Conservation (phyloP, 1,139 yeast species). For the Scheffersomyces illinoinensis region DNA sequence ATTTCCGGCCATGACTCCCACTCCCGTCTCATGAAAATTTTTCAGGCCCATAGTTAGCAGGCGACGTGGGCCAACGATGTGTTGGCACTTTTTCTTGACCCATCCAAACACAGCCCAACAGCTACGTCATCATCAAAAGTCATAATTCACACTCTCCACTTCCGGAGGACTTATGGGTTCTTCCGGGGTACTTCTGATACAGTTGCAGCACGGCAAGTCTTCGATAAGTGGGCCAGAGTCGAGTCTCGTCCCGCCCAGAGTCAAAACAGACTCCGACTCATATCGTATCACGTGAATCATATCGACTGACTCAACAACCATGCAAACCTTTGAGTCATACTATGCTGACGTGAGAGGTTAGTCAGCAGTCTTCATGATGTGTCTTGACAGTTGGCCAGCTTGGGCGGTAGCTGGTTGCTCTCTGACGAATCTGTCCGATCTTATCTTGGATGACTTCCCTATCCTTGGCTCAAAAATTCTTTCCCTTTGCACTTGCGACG, state of each 20-base stretch:
- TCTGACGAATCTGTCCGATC: background rate
- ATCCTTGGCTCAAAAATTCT: background rate
- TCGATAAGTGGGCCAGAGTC: background rate
- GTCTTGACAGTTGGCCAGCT: background rate
- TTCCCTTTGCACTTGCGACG: background rate
- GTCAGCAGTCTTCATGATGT: background rate
- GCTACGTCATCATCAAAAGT: background rate
- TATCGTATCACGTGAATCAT: background rate
- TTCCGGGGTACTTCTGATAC: background rate
- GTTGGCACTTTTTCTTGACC: background rate
- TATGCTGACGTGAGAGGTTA: background rate
- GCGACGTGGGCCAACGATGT: background rate
- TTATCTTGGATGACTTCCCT: background rate
- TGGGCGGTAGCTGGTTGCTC: background rate
- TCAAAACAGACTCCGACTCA: background rate
- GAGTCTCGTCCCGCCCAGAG: background rate
- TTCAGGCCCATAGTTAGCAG: background rate
- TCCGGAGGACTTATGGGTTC: background rate
- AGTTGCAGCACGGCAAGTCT: background rate
- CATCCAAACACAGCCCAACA: background rate
- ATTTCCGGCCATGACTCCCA: background rate
- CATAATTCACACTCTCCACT: background rate
- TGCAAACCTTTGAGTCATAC: background rate
- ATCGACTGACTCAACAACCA: background rate
- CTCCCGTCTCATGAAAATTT: background rate